Base-by-base conservation (phyloP, 176 grass and related monocot species). In the Carex cristatella region DNA sequence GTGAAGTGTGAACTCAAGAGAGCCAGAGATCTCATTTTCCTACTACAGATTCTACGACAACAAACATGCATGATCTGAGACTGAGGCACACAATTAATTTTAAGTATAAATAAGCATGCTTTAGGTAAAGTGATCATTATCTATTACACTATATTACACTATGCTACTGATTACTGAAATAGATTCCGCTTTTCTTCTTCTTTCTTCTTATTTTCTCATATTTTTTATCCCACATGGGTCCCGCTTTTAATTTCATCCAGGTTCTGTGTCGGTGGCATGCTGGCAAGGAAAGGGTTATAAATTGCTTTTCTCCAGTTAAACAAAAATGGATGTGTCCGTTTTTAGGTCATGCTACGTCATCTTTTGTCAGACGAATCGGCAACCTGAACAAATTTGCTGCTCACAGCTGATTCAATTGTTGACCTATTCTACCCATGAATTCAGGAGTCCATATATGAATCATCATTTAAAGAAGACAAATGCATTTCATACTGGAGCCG, bases 81-180 rank as follows among this genome's bases (percentile, higher is more conserved):
- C 37, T 40, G 4, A 61, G 28, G 33, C 14, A 35, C 79, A 81
- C 32, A 60, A 61, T 16, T 65, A 60, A 61, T 16, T 65, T 62
- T 48, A 40, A 15, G n/a, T 35, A 83, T 46, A 46, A 46, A 46
- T 66, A 54, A 78, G 6, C 81, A 66, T 46, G 63, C 63, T 83
- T 83, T 83, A 28, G 37, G 64, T 13, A 69, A 83, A 83, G 13
- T 69, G 69, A 83, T 69, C 40, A 55, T 83, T 55, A n/a, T 66
- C 23, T 65, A 83, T 55, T 68, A 69, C 3, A 40, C 38, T 40
- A 5, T 40, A 5, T 40, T 40, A 18, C 64, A 40, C 58, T 68
- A 53, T 33, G 46, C 42, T 67, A 83, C 10, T 67, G 61, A 83
- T 23, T 67, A 83, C 10, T 67, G 61, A 83, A 83, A 68, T 42